phyloP scores from a whole-genome alignment of 2,329 filamentous ascomycete genomes.

The Colletotrichum lentis region DNA sequence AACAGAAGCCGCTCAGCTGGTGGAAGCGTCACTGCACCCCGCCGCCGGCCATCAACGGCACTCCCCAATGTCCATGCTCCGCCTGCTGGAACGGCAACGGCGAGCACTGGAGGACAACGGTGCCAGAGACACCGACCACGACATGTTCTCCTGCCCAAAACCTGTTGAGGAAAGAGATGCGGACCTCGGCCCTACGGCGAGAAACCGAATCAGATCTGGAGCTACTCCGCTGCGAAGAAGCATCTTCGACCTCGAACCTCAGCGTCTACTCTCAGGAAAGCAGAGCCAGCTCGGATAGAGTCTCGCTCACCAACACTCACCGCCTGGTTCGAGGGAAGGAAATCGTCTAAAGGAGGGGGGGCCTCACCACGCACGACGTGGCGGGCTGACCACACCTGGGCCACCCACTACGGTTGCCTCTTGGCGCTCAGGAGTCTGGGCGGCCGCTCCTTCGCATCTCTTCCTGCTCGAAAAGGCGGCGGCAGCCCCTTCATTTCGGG shows the following conservation, averaged over 20 bases:
- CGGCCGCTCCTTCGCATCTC: constrained; percentile 5
- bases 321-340: constrained; percentile 28
- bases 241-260: constrained; percentile 21
- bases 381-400: constrained; percentile 2
- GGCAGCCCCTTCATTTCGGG: constrained; percentile 10
- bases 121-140: constrained; percentile 2
- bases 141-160: not conserved
- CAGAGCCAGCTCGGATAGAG: constrained; percentile 18
- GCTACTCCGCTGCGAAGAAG: constrained; percentile 30
- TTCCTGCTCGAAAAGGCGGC: not conserved
- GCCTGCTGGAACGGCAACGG: constrained; percentile 43
- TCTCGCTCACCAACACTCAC: constrained; percentile 27
- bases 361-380: not conserved
- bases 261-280: constrained; percentile 30
- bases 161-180: constrained; percentile 8
- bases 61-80: constrained; percentile 49
- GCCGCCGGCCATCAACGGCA: constrained; percentile 49
- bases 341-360: constrained; percentile 28
- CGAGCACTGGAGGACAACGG: constrained; percentile 36
- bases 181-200: constrained; percentile 19
- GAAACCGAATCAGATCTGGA: constrained; percentile 30
- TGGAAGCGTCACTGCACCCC: constrained; percentile 53
- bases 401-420: constrained; percentile 21
- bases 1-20: constrained; percentile 46
- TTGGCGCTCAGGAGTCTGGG: constrained; percentile 27